Conservation (phyloP, 1,284 basidiomycete genomes). For the Flammula alnicola region DNA sequence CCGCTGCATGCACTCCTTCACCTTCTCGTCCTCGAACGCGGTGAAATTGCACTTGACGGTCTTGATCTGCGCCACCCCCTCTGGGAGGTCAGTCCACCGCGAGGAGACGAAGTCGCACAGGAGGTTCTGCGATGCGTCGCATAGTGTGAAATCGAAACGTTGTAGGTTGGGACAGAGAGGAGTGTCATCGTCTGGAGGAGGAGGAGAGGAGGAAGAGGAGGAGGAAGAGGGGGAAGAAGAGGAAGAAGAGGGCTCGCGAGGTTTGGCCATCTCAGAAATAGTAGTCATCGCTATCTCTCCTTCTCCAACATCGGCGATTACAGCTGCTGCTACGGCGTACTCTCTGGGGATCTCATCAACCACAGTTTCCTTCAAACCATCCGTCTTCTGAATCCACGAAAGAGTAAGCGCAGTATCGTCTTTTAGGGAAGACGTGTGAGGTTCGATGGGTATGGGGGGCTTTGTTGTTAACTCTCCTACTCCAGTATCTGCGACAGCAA, state of each 20-base stretch:
- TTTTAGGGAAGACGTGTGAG: too few relatives aligned
- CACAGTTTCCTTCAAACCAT: too few relatives aligned
- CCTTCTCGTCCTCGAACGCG: slow-evolving; percentile 24
- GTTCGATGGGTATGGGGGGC: not conserved
- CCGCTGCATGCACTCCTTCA: slow-evolving; percentile 20
- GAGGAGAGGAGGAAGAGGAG: not conserved
- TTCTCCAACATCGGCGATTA: too few relatives aligned
- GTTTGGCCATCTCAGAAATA: too few relatives aligned
- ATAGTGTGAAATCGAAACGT: slow-evolving; percentile 27
- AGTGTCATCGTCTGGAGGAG: not conserved
- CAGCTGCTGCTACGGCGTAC: too few relatives aligned
- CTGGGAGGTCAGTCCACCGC: slow-evolving; percentile 21
- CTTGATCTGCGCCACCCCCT: slow-evolving; percentile 18
- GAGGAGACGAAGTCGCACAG: slow-evolving; percentile 29
- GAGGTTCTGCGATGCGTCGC: slow-evolving; percentile 26
- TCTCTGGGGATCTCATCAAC: too few relatives aligned
- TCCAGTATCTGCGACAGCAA: too few relatives aligned
- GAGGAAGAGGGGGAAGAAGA: not conserved
- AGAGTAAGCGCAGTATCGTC: too few relatives aligned
- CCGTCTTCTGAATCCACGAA: too few relatives aligned
- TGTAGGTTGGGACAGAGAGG: slow-evolving; percentile 28
- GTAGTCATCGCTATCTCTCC: too few relatives aligned
- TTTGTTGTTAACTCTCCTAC: too few relatives aligned
- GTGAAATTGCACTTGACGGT: slow-evolving; percentile 28
- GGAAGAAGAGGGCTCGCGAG: not conserved